Conservation (phyloP, 495 filamentous ascomycete genomes). For the Talaromyces adpressus region DNA sequence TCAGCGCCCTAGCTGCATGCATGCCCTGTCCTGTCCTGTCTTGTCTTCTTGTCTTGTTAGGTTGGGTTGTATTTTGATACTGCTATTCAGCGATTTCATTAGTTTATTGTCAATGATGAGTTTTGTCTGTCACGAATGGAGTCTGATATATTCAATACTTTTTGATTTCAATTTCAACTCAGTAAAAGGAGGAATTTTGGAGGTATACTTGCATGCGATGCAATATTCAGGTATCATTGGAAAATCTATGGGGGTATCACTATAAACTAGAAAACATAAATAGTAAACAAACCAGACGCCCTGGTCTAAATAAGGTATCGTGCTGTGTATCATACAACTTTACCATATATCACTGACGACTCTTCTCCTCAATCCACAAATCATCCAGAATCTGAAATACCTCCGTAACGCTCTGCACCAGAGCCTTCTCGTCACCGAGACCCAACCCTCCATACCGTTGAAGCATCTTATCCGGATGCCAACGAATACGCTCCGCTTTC, state of each 20-base stretch:
- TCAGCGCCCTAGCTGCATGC: background rate
- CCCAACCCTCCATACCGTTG: slow-evolving; percentile 69
- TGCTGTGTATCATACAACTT: background rate
- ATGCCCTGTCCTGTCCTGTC: background rate
- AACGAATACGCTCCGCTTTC: slow-evolving; percentile 81
- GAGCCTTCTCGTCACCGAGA: slow-evolving; percentile 53
- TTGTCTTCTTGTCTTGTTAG: background rate
- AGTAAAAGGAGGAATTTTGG: no score
- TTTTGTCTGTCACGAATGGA: background rate
- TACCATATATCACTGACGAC: slow-evolving; percentile 13
- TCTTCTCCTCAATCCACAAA: slow-evolving; percentile 59
- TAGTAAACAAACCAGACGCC: background rate
- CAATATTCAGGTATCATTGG: background rate
- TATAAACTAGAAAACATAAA: background rate
- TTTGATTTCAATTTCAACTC: background rate
- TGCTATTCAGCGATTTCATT: slow-evolving; percentile 9
- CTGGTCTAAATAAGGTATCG: background rate
- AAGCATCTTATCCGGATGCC: slow-evolving; percentile 98
- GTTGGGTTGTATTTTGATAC: slow-evolving; percentile 4
- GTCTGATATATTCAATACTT: background rate
- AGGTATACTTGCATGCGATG: no score
- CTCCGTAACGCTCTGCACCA: slow-evolving; percentile 74
- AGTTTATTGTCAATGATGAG: background rate
- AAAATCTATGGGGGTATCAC: slow-evolving; percentile 3
- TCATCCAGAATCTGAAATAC: slow-evolving; percentile 88